Percentiles rank a stretch among this genome's conserved stretches.
phyloP scores from a whole-genome alignment of 352 stramenopile species.

The Phytopythium cucurbitacearum region DNA sequence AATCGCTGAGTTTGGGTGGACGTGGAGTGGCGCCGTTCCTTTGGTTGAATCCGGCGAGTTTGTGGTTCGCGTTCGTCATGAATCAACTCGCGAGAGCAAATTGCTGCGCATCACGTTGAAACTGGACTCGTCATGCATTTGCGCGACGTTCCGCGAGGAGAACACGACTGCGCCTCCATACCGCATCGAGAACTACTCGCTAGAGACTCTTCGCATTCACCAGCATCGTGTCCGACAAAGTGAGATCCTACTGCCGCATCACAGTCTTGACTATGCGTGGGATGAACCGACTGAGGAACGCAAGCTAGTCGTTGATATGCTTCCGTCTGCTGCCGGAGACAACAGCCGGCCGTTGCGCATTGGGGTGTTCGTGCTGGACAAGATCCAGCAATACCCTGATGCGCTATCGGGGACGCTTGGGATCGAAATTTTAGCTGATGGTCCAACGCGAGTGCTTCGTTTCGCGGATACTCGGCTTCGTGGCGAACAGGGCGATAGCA shows the following conservation, averaged over 20 bases:
- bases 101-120: conserved; percentile 78
- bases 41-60: conserved; percentile 76
- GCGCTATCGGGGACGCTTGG: conserved; percentile 64
- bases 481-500: conserved; percentile 19
- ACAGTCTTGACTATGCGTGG: conserved; percentile 86
- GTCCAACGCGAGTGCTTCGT: conserved; percentile 82
- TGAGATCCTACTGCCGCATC: conserved; percentile 83
- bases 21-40: conserved; percentile 80
- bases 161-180: conserved; percentile 75
- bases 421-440: conserved; percentile 81
- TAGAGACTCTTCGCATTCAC: conserved; percentile 84
- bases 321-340: conserved; percentile 81
- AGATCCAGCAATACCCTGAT: conserved; percentile 77
- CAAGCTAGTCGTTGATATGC: conserved; percentile 83
- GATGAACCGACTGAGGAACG: conserved; percentile 81
- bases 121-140: conserved; percentile 70
- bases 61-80: conserved; percentile 78
- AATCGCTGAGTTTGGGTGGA: conserved; percentile 69
- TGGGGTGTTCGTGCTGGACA: conserved; percentile 77
- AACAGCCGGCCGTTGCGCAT: conserved; percentile 84
- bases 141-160: conserved; percentile 78
- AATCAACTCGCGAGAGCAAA: conserved; percentile 74
- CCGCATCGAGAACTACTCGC: conserved; percentile 86
- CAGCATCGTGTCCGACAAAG: conserved; percentile 77
- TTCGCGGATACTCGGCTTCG: conserved; percentile 82